These are phyloP conservation scores for Aphanomyces invadans DNA, from an alignment of 352 stramenopile genomes.

Conservation along the genomic window DNA sequence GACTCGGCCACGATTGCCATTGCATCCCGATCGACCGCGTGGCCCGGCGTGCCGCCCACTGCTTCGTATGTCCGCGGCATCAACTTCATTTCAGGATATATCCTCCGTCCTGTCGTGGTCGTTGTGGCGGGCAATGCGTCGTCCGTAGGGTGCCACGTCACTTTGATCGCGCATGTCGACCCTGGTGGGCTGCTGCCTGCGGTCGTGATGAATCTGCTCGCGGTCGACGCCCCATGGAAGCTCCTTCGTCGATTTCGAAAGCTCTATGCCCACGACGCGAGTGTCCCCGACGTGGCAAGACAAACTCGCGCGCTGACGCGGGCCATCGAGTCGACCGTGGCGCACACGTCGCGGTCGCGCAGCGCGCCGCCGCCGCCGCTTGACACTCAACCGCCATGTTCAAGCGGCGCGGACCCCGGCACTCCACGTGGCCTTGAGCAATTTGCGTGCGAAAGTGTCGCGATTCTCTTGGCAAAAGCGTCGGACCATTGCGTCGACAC, in stretches of 20 bases:
- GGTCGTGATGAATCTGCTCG: conserved; percentile 52
- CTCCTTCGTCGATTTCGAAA: conserved; percentile 13
- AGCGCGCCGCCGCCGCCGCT: too few relatives aligned
- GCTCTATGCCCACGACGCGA: conserved; percentile 1
- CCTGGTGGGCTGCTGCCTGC: conserved; percentile 67
- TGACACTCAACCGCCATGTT: too few relatives aligned
- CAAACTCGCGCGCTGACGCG: too few relatives aligned
- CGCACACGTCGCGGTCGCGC: too few relatives aligned
- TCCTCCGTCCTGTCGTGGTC: conserved; percentile 51
- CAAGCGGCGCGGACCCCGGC: too few relatives aligned
- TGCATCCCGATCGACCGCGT: conserved; percentile 52
- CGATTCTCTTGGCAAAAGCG: conserved; percentile 54
- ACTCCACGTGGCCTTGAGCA: too few relatives aligned
- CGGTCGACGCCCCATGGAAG: conserved; percentile 16
- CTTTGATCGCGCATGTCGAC: conserved; percentile 65
- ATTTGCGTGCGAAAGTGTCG: conserved; percentile 56
- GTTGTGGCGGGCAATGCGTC: background rate
- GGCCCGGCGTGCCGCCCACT: conserved; percentile 36
- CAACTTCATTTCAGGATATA: conserved; percentile 69
- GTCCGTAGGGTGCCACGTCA: conserved; percentile 48
- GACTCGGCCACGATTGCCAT: conserved; percentile 40
- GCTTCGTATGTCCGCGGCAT: conserved; percentile 58
- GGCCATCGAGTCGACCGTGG: too few relatives aligned
- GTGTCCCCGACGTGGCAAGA: too few relatives aligned
- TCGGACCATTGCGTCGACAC: conserved; percentile 55